Base-by-base conservation (phyloP, 2,329 filamentous ascomycete species). In the Byssochlamys sp. region DNA sequence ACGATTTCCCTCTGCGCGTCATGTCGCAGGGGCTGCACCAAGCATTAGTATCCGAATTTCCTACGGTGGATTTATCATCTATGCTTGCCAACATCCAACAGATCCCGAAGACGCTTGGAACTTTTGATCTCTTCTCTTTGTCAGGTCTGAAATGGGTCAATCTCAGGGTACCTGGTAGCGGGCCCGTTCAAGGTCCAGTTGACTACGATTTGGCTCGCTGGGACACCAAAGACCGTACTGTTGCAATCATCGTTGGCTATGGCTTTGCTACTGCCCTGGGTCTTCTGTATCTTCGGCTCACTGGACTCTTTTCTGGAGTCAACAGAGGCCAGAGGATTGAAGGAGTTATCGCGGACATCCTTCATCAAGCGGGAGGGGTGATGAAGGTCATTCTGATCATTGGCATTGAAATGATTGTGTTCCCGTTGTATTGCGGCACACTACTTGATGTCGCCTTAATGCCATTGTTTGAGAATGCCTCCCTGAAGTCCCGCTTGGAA, bases 331-430 rank as follows among this genome's bases (percentile, higher is more conserved):
- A 82, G 58, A 79, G 78, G 60, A 73, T 83, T 3, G 91, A 97
- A 71, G 88, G 87, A 6, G 73, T 96, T 49, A 64, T 76, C 58
- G 87, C 92, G 26, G 92, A 97, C 61, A 81, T 86, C 1, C 80
- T 99, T 25, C 87, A 91, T 61, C 95, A 99, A 78, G 94, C 94
- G 53, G 95, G 94, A 49, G 94, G 95, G 12, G 92, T 99, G 9
- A 85, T 96, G 80, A 99, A 99, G 73, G 94, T 99, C 25, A 95
- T 99, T 54, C 77, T 97, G 60, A 97, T 99, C 67, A 99, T 99
- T 63, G 94, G 91, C 62, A 99, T 99, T 66, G 94, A 99, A 76
- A 99, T 99, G 94, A 85, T 99, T 35, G 85, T 91, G 5, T 99
- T 99, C 68, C 94, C 94, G 0, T 80, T 99, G 1, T 99, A 99